phyloP scores from a whole-genome alignment of 192 early-diverging fungal genomes.

The Entophlyctis helioformis region DNA sequence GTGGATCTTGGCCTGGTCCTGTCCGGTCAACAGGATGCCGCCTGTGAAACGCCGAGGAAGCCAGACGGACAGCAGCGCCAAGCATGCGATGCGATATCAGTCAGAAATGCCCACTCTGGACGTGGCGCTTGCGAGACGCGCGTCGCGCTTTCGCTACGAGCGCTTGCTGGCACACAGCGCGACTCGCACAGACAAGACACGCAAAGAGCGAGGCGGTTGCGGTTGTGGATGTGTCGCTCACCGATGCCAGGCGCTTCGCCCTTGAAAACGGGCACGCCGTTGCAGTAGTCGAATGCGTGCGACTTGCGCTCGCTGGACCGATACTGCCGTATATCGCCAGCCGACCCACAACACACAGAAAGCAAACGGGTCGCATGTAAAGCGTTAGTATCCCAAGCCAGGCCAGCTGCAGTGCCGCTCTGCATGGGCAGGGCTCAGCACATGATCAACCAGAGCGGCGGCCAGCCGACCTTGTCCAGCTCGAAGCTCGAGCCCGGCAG shows the following conservation, averaged over 20 bases:
- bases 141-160: too few species aligned
- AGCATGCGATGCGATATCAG: too few species aligned
- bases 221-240: slow-evolving; percentile 3
- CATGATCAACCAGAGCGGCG: not conserved
- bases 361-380: not conserved
- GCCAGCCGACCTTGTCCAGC: slow-evolving; percentile 19
- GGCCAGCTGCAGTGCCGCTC: not conserved
- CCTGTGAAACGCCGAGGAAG: too few species aligned
- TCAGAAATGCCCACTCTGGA: too few species aligned
- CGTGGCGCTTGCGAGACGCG: too few species aligned
- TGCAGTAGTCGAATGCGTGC: slow-evolving; percentile 47
- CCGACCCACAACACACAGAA: slow-evolving; percentile 4
- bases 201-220: too few species aligned
- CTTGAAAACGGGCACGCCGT: slow-evolving; percentile 35
- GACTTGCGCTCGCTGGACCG: slow-evolving; percentile 39
- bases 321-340: too few species aligned
- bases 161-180: too few species aligned
- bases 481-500: slow-evolving; percentile 33
- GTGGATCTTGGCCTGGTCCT: slow-evolving; percentile 28
- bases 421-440: not conserved
- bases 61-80: too few species aligned
- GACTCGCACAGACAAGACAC: too few species aligned
- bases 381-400: not conserved
- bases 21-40: slow-evolving; percentile 27
- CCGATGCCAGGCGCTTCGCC: slow-evolving; percentile 39